Conservation (phyloP, 495 filamentous ascomycete genomes). For the Clohesyomyces aquaticus region DNA sequence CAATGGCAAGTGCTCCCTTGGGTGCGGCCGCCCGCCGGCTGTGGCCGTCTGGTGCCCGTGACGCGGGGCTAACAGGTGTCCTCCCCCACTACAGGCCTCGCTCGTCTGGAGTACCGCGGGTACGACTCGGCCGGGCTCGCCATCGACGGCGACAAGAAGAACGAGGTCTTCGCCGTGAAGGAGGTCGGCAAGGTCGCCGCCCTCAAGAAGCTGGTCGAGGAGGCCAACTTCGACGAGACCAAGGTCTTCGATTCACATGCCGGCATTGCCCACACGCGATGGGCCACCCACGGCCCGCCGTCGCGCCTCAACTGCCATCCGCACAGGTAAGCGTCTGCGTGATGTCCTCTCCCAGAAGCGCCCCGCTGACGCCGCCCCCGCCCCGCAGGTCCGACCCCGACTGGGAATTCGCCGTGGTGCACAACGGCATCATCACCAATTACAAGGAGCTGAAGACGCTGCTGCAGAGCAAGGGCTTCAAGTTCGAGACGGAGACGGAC, state of each 20-base stretch:
- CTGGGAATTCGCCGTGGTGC: conserved; percentile 96
- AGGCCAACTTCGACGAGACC: conserved; percentile 77
- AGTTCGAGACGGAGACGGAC: conserved; percentile 98
- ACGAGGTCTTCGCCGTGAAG: conserved; percentile 96
- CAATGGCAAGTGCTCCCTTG: conserved; percentile 67
- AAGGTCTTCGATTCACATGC: conserved; percentile 97
- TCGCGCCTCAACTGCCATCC: conserved; percentile 97
- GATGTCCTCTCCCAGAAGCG: conserved; percentile 38
- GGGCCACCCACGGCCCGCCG: conserved; percentile 95
- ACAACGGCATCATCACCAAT: conserved; percentile 99
- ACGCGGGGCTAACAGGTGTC: conserved; percentile 28
- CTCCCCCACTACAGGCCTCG: conserved; percentile 62
- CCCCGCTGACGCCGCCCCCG: conserved; percentile 20
- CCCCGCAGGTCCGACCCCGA: conserved; percentile 68
- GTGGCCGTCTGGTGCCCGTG: conserved; percentile 1
- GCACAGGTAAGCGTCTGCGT: conserved; percentile 73
- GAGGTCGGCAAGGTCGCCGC: conserved; percentile 99
- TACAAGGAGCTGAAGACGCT: conserved; percentile 98
- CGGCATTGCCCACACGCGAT: conserved; percentile 97
- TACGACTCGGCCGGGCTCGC: conserved; percentile 97
- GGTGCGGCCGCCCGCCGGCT: conserved; percentile 31
- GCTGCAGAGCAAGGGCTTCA: conserved; percentile 90
- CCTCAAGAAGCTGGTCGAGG: conserved; percentile 87
- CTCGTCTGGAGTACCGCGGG: conserved; percentile 89
- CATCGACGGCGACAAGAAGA: conserved; percentile 97